Base-by-base conservation (phyloP, 192 early-diverging fungal genomes). In the Ambispora gerdemannii region DNA sequence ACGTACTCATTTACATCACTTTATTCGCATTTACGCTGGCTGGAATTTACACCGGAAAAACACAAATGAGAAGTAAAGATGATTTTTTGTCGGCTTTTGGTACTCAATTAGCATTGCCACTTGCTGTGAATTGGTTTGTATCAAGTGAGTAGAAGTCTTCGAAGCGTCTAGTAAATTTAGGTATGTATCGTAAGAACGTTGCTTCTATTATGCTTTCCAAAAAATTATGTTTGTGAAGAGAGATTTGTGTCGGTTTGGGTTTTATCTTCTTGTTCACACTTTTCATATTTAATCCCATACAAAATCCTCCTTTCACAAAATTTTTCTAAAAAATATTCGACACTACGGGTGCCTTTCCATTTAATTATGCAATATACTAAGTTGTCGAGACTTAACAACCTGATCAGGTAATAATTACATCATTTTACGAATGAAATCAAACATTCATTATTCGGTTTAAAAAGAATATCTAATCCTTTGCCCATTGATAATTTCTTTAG, bases 1-100 rank as follows among this genome's bases (percentile, higher is more conserved):
- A 86, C 28, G 78, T 76, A 22, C 77, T 88, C 38, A 78, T 86
- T 47, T 86, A 87, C 65, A 50, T 83, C 51, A 82, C 80, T 10
- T 71, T 88, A 3, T 76, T 76, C 10, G 50, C 73, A 25, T 86
- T 88, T 50, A 60, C 85, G n/a, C 63, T 30, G 3, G 67, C 88
- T 36, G 87, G 87, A 11, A 34, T 86, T 36, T 77, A 75, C 7
- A 80, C 80, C 31, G 87, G 84, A 24, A 76, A 78, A 70, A 77
- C 76, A 15, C 74, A 78, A 32, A 77, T 78, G 32, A 78, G 79
- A 50, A 81, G 71, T 56, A 75, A 83, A 7, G 76, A 77, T 0
- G 74, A 79, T 28, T 87, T 86, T 58, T 74, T 88, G n/a, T 81
- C 81, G 60, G 78, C 86, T 22, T 70, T 81, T 43, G 74, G 67